Base-by-base conservation (phyloP, 352 stramenopile species). In the Globisporangium carolinianum region DNA sequence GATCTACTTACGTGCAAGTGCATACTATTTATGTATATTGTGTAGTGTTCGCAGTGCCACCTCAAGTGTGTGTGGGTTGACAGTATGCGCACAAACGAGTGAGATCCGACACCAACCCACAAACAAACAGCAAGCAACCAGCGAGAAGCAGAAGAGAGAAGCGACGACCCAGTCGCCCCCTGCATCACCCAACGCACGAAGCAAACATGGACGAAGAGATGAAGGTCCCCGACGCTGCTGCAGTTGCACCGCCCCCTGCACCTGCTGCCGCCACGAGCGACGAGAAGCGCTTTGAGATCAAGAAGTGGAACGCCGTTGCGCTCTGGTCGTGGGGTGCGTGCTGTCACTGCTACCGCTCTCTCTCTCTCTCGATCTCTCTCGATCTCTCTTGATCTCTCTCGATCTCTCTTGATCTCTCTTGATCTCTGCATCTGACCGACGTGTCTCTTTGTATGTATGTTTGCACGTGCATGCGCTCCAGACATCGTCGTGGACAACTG, bases 301-400 rank as follows among this genome's bases (percentile, higher is more conserved):
- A 99, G 73, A 99, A 99, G 76, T 98, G 96, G 96, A 98, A 98
- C 75, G 92, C 95, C 11, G 91, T 99, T 45, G 97, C 97, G 59
- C 98, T 99, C 76, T 99, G 97, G 97, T 98, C 89, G 9, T 99
- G 97, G 97, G 97, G 80, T 92, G 51, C 66, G 76, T 80, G 39
- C 6, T 43, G 39, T 43, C 39, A 12, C 39, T 43, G 39, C 11
- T 43, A 12, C 11, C 39, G 39, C 11, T 43, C 24, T 24, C 24
- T 24, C 24, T 24, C 24, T 24, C 24, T 24, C 24, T n/a, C n/a
- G n/a, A n/a, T n/a, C n/a, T n/a, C n/a, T n/a, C n/a, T n/a, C n/a
- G n/a, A n/a, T n/a, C n/a, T n/a, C n/a, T n/a, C n/a, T n/a, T n/a
- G 24, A 24, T 24, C 24, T 24, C 24, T 17, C n/a, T n/a, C n/a